phyloP scores from a whole-genome alignment of 2,329 filamentous ascomycete species.

The Colletotrichum eremochloae region DNA sequence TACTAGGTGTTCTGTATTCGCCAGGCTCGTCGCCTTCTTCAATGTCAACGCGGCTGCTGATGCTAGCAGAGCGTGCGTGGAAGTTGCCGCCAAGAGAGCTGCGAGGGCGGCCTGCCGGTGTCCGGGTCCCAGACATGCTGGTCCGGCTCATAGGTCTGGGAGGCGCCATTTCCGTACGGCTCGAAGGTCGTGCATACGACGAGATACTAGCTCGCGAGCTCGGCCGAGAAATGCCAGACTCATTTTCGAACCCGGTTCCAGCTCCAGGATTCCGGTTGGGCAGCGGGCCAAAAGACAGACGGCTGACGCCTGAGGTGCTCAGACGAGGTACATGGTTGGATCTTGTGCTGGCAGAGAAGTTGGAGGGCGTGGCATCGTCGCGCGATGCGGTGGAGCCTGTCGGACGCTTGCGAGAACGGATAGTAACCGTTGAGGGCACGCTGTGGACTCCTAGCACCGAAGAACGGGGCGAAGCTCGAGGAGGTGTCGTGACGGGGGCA shows the following conservation, averaged over 20 bases:
- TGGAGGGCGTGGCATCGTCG: conserved; percentile 59
- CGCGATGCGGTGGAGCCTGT: conserved; percentile 67
- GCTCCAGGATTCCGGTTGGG: conserved; percentile 66
- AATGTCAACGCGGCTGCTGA: conserved; percentile 65
- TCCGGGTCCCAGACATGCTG: conserved; percentile 71
- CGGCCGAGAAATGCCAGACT: conserved; percentile 71
- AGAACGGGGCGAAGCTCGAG: conserved; percentile 80
- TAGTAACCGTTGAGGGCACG: conserved; percentile 70
- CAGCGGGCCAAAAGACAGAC: conserved; percentile 73
- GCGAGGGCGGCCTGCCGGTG: conserved; percentile 76
- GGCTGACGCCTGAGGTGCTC: conserved; percentile 72
- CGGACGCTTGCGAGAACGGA: conserved; percentile 78
- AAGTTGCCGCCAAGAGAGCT: conserved; percentile 69
- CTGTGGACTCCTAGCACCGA: conserved; percentile 55
- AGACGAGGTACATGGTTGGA: conserved; percentile 69
- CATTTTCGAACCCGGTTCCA: conserved; percentile 51
- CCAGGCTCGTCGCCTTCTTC: conserved; percentile 59
- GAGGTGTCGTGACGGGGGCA: conserved; percentile 82
- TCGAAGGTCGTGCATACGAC: conserved; percentile 66
- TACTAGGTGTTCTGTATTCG: conserved; percentile 65
- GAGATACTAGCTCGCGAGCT: conserved; percentile 78
- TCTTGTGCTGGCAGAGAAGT: conserved; percentile 52
- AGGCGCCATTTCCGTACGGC: conserved; percentile 66
- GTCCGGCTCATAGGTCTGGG: conserved; percentile 75
- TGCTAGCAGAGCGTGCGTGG: conserved; percentile 69